Evolutionary conservation across 805 yeast genomes (phyloP).

Genomic region (Ogataea philodendri): DNA sequence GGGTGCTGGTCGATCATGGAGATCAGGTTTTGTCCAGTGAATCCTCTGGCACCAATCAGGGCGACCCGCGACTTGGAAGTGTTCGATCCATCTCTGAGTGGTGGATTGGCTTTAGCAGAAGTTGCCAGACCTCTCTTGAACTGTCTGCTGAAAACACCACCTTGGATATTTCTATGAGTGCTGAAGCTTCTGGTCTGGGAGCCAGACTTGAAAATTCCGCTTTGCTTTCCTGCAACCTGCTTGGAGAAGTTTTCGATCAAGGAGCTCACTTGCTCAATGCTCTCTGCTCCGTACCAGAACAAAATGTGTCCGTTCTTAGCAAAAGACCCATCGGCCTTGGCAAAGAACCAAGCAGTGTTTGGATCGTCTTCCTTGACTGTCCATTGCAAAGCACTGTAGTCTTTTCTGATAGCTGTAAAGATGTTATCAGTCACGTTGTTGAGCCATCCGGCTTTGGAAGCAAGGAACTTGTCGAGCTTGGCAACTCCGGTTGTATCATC

Average conservation of each 20-base stretch:
- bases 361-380: slow-evolving; percentile 85
- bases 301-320: slow-evolving; percentile 83
- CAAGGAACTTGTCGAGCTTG: slow-evolving; percentile 77
- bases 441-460: slow-evolving; percentile 92
- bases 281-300: slow-evolving; percentile 89
- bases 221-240: slow-evolving; percentile 40
- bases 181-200: slow-evolving; percentile 38
- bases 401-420: slow-evolving; percentile 76
- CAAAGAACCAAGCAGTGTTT: slow-evolving; percentile 87
- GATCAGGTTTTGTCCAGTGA: slow-evolving; percentile 91
- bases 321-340: slow-evolving; percentile 91
- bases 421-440: slow-evolving; percentile 95
- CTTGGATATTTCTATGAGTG: slow-evolving; percentile 12
- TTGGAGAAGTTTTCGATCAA: slow-evolving; percentile 57
- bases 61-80: slow-evolving; percentile 72
- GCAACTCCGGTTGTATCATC: slow-evolving; percentile 52
- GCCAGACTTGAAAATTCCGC: slow-evolving; percentile 48
- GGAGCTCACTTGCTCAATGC: slow-evolving; percentile 57
- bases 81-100: slow-evolving; percentile 62
- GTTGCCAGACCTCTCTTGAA: slow-evolving; percentile 35
- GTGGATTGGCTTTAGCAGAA: slow-evolving; percentile 64
- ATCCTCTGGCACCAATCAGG: slow-evolving; percentile 97
- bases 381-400: slow-evolving; percentile 79
- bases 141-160: slow-evolving; percentile 20
- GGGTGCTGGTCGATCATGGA: slow-evolving; percentile 86